Evolutionary conservation across 2,329 filamentous ascomycete species (phyloP), one percentile per base, ranked within the genome.

Genomic region (Grosmannia clavigera): DNA sequence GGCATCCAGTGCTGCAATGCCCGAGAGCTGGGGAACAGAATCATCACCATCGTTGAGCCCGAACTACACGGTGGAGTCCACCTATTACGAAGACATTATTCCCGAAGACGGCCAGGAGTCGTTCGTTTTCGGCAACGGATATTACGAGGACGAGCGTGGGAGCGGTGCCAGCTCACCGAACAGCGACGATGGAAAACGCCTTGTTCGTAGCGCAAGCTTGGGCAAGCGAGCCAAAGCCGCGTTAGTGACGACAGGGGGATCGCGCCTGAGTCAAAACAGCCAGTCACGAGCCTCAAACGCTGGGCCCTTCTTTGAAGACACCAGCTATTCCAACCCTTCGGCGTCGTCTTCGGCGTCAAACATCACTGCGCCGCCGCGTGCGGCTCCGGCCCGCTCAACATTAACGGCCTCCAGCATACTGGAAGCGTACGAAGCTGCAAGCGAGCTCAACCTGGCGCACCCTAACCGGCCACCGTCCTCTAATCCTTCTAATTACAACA

Each of bases 1-100:
- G 67, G 87, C 83, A 27, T 90, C 88, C 3, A 90, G 86, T 65
- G 81, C 83, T 43, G 86, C 82, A 0, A 88, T 90, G 69, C 87
- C 87, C 1, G 81, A 83, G 25, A 83, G 77, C 65, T 90, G 86
- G 81, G 81, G 77, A 5, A 80, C 76, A 5, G 69, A 33, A 1
- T 61, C 72, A 1, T 80, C 79, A 0, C 75, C 76, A 3, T 69
- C 70, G 14, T 68, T 68, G 38, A 81, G 76, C 69, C 71, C 78
- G 58, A 66, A 75, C 66, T 72, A 79, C 67, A 61, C 69, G n/a
- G 78, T 78, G n/a, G 73, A 73, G 14, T 76, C 77, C 64, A 55
- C 61, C 1, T 63, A 58, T 25, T 79, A 78, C 62, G 78, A 80
- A 56, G 78, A 81, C 40, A 70, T 72, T 3, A 74, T 78, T 53